Base-by-base conservation (phyloP, 352 stramenopile species). In the Phytopythium oedochilum region DNA sequence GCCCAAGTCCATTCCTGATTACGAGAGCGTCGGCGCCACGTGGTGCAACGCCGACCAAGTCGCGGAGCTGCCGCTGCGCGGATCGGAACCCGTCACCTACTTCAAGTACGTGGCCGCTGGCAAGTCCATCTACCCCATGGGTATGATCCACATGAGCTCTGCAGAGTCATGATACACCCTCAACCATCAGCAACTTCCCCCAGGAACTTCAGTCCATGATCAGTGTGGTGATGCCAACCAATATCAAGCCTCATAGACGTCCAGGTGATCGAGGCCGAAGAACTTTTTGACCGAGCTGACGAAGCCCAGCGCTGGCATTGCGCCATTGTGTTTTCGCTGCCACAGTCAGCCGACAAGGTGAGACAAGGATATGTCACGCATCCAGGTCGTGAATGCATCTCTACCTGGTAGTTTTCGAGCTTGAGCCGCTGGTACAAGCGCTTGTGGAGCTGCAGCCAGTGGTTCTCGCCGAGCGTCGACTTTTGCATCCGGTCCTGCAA, bases 401-500 rank as follows among this genome's bases (percentile, higher is more conserved):
- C 2, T 68, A 86, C 71, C 54, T 75, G 73, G 45, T 86, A 90
- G 51, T 75, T 78, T 45, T 90, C 75, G n/a, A 68, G 57, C 57
- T 89, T 91, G 52, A 93, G 75, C 6, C 73, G 64, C 29, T 91
- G 63, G 57, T 87, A 93, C 5, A 89, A 63, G 15, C 80, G 73
- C 49, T 85, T 80, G 64, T 90, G 80, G 31, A 92, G 75, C 53
- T 76, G 69, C 53, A 88, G 73, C 87, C 88, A 97, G 61, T 91
- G 81, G 28, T 56, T 81, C 39, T 83, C 73, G n/a, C 83, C 89
- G 9, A 97, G 73, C 29, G 84, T 96, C 25, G 83, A 68, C 32
- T 88, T 89, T 51, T 97, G 87, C 84, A 97, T 96, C 20, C 79
- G 72, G 53, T 97, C 92, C 58, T 98, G 92, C 1, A 98, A 71